A percentile compares a stretch with the other conserved stretches of the same genome.
Conservation (phyloP, 345 rosid species). For the Eucalyptus victrix region DNA sequence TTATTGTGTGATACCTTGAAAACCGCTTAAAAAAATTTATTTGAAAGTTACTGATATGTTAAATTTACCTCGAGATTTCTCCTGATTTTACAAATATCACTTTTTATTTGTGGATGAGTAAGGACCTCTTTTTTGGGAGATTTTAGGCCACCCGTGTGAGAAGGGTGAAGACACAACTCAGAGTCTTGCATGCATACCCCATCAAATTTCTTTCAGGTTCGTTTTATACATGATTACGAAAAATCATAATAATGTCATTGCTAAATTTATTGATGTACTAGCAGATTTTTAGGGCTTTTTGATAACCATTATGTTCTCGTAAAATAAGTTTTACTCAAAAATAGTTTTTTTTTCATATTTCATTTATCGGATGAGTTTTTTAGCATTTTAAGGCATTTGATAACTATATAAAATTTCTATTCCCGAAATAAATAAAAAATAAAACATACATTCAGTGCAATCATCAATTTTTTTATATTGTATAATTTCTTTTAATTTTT, state of each 20-base stretch:
- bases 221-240: neutral
- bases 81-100: neutral
- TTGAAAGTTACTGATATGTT: neutral
- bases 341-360: too few species aligned
- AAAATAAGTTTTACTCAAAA: too few species aligned
- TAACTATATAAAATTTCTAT: rapidly evolving
- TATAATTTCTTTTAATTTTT: too few species aligned
- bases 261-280: neutral
- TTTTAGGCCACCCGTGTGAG: neutral
- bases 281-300: neutral
- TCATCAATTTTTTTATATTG: too few species aligned
- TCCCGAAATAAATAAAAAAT: too few species aligned
- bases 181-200: neutral
- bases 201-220: neutral
- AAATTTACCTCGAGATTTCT: neutral
- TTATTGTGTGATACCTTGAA: neutral
- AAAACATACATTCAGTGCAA: too few species aligned
- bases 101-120: neutral
- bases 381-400: too few species aligned
- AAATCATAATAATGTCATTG: neutral
- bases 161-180: neutral
- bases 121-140: neutral
- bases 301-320: rapidly evolving
- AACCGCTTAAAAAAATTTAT: neutral
- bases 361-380: too few species aligned